Conservation (phyloP, 2,329 filamentous ascomycete genomes). For the Xylaria sp. region DNA sequence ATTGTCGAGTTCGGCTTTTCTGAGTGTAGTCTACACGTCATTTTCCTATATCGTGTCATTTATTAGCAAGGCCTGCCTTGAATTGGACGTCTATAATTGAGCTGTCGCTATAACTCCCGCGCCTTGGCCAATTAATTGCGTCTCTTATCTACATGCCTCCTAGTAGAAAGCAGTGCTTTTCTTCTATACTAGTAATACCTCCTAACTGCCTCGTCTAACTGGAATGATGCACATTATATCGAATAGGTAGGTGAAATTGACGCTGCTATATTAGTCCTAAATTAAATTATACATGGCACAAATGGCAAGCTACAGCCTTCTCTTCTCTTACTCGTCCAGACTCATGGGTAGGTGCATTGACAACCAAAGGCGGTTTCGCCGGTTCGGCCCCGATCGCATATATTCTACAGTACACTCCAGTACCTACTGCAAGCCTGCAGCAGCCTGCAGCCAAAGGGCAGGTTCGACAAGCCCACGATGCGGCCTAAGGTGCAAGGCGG, state of each 20-base stretch:
- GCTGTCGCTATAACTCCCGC: conserved; percentile 20
- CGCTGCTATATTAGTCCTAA: not conserved
- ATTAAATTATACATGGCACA: not conserved
- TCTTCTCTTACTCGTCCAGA: not conserved
- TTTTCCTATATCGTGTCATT: conserved; percentile 28
- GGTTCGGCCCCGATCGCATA: conserved; percentile 10
- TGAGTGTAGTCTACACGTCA: conserved; percentile 27
- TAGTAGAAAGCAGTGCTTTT: not conserved
- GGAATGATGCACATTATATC: not conserved
- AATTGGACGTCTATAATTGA: conserved; percentile 26
- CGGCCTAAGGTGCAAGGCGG: conserved; percentile 32
- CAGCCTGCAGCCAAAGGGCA: conserved; percentile 9
- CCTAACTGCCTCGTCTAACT: not conserved
- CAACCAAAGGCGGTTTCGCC: not conserved
- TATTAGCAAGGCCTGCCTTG: conserved; percentile 33
- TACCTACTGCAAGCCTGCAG: not conserved
- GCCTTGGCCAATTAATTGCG: conserved; percentile 1
- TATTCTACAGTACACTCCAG: not conserved
- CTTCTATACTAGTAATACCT: not conserved
- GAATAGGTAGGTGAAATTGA: not conserved
- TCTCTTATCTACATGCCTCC: not conserved
- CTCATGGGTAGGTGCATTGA: not conserved
- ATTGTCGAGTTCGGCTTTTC: not conserved
- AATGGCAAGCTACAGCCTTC: conserved; percentile 7
- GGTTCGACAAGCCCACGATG: conserved; percentile 27